Evolutionary conservation across 75 land plant genomes (phyloP), one percentile per base, ranked within the genome.

Genomic region (Chamaecyparis obtusa): DNA sequence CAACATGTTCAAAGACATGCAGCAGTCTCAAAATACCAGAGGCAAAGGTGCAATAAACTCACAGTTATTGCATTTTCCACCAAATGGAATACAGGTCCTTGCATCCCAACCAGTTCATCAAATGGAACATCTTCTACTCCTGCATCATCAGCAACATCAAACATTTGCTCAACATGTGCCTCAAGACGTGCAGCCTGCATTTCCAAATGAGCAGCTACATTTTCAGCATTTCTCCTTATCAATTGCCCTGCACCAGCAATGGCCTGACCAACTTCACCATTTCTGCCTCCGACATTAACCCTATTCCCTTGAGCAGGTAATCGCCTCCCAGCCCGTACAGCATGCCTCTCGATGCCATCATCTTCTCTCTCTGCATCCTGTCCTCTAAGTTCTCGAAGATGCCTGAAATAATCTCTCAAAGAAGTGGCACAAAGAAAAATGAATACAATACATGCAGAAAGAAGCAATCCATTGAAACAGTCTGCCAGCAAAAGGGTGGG

Each of bases 61-160:
- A 98, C 99, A 3, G 99, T 98, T 55, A 98, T 91, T 81, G 99
- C 99, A 94, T 98, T 98, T 91, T 97, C 99, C 80, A 98, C 89
- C 87, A 98, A 87, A 87, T 98, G 99, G 83, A 96, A 95, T 30
- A 97, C 97, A 80, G 99, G 99, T 1, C 99, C 99, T 88, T 97
- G 99, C 99, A 98, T 98, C 74, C 99, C 99, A 76, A 98, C 99
- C 69, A 98, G 99, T 92, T 98, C 99, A 91, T 98, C 99, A 90
- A 98, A 98, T 21, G 99, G 99, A 32, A 98, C 98, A 94, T 98
- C 99, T 87, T 98, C 99, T 81, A 95, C 99, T 85, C 99, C 99
- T 57, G 93, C 97, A 93, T 97, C 99, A 91, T 98, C 99, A 21
- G 93, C 92, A 27, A 94, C 99, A 88, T 98, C 99, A 94, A 98